Evolutionary conservation across 768 basidiomycete genomes (phyloP), one percentile per base, ranked within the genome.

Genomic region (Suillus alpinus): DNA sequence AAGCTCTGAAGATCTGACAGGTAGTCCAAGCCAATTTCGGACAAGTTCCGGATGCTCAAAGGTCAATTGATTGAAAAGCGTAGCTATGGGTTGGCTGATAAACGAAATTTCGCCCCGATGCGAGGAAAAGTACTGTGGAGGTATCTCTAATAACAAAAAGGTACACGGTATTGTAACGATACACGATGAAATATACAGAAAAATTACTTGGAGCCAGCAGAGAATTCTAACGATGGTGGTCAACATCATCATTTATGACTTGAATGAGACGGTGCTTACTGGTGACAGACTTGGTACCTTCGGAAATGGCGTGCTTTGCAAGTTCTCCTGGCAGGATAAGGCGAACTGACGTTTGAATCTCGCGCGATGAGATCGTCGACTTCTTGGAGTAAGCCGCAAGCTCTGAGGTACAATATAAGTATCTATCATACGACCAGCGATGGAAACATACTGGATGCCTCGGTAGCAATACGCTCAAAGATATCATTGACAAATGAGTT

Each of bases 321-420:
- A 93, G 82, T 74, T 92, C 91, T 77, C 90, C 91, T 57, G 91
- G 90, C 39, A 94, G 83, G 71, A 94, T 92, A 63, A 92, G 80
- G 60, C 91, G 84, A 41, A 93, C 92, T 39, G 86, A 81, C 1
- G 91, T 94, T 77, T 94, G 91, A 71, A 94, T 94, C 76, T 94
- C 91, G 56, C 91, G 89, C 46, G 89, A 92, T n/a, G 92, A 92
- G 74, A 94, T 92, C 16, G 91, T 94, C 3, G 91, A 92, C 79
- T 91, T 91, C 84, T 92, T 91, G 63, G 91, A 90, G 78, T 93
- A 92, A 6, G 87, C 83, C 7, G 91, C 91, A 65, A 94, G 87
- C 76, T 91, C 85, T 87, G 62, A 4, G 2, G 61, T 18, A n/a
- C 14, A 8, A 3, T 26, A 34, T 58, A 31, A 61, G 51, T 16